Base-by-base conservation (phyloP, 257 asterid genomes). In the Nicotiana paniculata region DNA sequence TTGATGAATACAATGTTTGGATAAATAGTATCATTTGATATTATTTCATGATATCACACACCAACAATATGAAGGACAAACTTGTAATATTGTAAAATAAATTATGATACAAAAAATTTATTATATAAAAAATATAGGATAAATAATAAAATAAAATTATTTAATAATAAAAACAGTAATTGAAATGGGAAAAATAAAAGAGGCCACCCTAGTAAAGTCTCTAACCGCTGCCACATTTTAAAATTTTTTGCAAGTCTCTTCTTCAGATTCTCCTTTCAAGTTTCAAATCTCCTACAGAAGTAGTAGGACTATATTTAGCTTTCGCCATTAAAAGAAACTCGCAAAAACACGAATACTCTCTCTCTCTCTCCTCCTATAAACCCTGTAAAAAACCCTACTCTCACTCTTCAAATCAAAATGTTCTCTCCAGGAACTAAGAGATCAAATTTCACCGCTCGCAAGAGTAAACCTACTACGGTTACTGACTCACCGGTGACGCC, bases 401-500 rank as follows among this genome's bases (percentile, higher is more conserved):
- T 62, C 35, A 5, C 46, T 75, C 55, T 30, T 21, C 8, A n/a
- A 37, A 48, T 69, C 46, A 62, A 80, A 68, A 95, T 95, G 98
- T 95, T 95, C 86, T 95, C 98, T 77, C 98, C 98, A 1, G 93
- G 91, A 1, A 81, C 92, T 51, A 90, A 86, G 92, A 93, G 89
- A 88, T 83, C 91, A 63, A 82, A 77, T 85, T 79, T 87, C 63
- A 88, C 75, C 83, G 89, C 88, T 84, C 93, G 97, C 28, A 91
- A 85, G 77, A 89, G 83, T 86, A 79, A 83, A 64, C 55, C 83
- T 24, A 79, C 69, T 65, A 85, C 84, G 17, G 85, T 82, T 43
- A 43, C 51, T n/a, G 81, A 53, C 79, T 83, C 89, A 21, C 83
- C 85, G n/a, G 89, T 89, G 54, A 88, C 95, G 77, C 97, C 97